Base-by-base conservation (phyloP, 2,329 filamentous ascomycete species). In the Aureobasidium pullulans region DNA sequence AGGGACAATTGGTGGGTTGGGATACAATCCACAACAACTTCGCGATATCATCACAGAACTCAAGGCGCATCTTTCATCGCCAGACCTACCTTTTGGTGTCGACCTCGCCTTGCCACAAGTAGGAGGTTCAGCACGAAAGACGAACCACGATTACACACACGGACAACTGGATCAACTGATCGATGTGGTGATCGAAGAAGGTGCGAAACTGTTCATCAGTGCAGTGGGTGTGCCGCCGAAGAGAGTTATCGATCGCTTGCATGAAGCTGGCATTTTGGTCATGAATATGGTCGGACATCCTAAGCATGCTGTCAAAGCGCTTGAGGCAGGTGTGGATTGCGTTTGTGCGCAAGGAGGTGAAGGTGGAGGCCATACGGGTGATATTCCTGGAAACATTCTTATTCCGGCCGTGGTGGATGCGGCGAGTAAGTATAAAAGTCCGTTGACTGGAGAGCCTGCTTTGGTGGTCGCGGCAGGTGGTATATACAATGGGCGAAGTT, bases 201-300 rank as follows among this genome's bases (percentile, higher is more conserved):
- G 89, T n/a, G 90, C 93, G 7, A 84, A 80, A 69, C 76, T 96
- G 50, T 96, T 97, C 70, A 90, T 96, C 43, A 85, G 81, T 56
- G 93, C 93, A 1, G 91, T 96, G 0, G 93, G 93, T 8, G 87
- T 96, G 23, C 93, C 93, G 15, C 90, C 92, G 0, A 77, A 78
- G 47, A 73, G 78, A 60, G 84, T 92, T 4, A 87, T 96, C 60
- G 84, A 89, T 65, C 77, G 84, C 47, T 79, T 97, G 46, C 93
- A 97, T 69, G 79, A 81, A 8, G 87, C 88, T 0, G 89, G 88
- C 0, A 88, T 97, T 42, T 71, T 95, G 61, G 81, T 96, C 37
- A 96, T 96, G 91, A 96, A 96, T 73, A 96, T 96, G 92, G 91
- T 96, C 19, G 93, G 93, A 0, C 89, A 92, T 67, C 92, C 93